These are phyloP conservation scores for Hirschioporus abietinus DNA, from an alignment of 768 basidiomycete genomes.

Conservation along the genomic window DNA sequence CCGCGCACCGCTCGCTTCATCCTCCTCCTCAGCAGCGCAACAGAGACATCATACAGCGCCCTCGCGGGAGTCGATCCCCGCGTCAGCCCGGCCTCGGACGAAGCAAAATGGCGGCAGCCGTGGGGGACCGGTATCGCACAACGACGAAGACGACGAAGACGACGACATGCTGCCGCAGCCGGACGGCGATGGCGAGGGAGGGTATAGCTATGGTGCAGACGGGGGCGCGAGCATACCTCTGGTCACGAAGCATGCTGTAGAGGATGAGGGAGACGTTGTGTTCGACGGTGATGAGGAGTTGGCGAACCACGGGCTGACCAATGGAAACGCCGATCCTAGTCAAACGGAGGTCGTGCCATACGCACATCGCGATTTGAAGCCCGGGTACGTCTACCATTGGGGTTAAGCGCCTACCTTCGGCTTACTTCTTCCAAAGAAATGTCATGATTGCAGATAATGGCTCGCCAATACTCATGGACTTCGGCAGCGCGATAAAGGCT, in stretches of 20 bases:
- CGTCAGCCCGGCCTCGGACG: conserved; percentile 10
- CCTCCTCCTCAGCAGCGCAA: conserved; percentile 20
- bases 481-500: conserved; percentile 88
- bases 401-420: neutral
- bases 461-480: conserved; percentile 93
- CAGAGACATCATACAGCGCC: conserved; percentile 11
- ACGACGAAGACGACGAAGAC: conserved; percentile 46
- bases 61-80: conserved; percentile 16
- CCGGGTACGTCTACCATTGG: conserved; percentile 55
- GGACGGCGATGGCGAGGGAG: conserved; percentile 68
- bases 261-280: conserved; percentile 55
- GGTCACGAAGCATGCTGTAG: conserved; percentile 45
- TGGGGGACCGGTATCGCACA: conserved; percentile 13
- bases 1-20: conserved; percentile 44
- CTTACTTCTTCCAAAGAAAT: conserved; percentile 50
- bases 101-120: conserved; percentile 10
- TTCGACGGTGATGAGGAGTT: conserved; percentile 81
- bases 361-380: conserved; percentile 96
- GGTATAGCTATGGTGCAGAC: conserved; percentile 58
- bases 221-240: conserved; percentile 43
- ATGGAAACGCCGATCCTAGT: conserved; percentile 30
- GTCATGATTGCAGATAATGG: conserved; percentile 96
- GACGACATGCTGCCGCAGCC: conserved; percentile 72
- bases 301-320: conserved; percentile 35
- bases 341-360: conserved; percentile 71